Base-by-base conservation (phyloP, 306 rosid genomes). In the Cucurbita argyrosperma region DNA sequence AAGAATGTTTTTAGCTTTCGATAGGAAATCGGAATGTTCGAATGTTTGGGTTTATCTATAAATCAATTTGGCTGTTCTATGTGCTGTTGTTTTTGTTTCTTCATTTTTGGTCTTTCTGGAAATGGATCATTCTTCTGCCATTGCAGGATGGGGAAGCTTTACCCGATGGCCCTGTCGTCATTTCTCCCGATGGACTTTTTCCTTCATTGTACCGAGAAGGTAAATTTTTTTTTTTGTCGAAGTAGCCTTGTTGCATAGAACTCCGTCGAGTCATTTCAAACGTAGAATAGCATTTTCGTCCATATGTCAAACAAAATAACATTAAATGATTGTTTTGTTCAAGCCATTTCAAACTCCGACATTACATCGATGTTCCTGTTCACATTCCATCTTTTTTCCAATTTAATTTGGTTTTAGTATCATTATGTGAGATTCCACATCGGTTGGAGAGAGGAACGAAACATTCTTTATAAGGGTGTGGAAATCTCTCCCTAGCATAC, bases 181-280 rank as follows among this genome's bases (percentile, higher is more conserved):
- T 92, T 72, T 92, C 98, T 19, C 98, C 98, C 1, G 96, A 92
- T 70, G 98, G 98, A 68, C 78, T 92, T 79, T 88, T 92, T 77
- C 98, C 96, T 61, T 90, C 96, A 18, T 85, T 92, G 75, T 86
- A 13, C 80, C 93, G 96, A 38, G 98, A 92, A 92, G 98, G 96
- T 90, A 85, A 84, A 81, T 7, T 75, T 56, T 51, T 51, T 50
- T 26, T 1, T 51, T 58, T 11, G n/a, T 66, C 54, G 11, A 10
- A 66, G 38, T 12, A 18, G 72, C 39, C 11, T 5, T 6, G 18
- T 35, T 39, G 53, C 6, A 12, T 49, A 49, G 6, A 49, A 49
- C 53, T 49, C 13, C 53, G 6, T 39, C 7, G 6, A 5, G 43
- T 39, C 43, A 39, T 39, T 39, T 6, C 43, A 39, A 39, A 46